These are phyloP conservation scores for Cercophora newfieldiana DNA, from an alignment of 495 filamentous ascomycete genomes.

Conservation along the genomic window DNA sequence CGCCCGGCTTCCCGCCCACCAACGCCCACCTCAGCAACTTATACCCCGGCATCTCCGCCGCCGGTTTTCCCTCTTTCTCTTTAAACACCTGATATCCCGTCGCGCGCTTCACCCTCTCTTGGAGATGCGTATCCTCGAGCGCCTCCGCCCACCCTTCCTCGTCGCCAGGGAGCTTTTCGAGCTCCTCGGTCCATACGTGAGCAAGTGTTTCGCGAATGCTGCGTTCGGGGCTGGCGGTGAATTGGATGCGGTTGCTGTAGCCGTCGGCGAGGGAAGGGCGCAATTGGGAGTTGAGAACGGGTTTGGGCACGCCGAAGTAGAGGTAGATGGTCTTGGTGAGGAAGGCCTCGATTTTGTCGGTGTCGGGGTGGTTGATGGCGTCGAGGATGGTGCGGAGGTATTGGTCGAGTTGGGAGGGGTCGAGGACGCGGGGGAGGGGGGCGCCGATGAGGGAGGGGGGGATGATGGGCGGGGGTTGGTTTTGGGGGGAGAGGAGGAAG, in stretches of 20 bases:
- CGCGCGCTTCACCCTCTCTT: neutral
- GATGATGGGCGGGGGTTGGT: neutral
- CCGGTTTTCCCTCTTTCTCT: too few relatives aligned
- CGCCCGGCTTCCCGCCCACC: conserved; percentile 57
- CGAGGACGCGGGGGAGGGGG: neutral
- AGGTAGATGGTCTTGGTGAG: too few relatives aligned
- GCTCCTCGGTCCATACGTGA: too few relatives aligned
- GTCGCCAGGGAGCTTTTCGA: too few relatives aligned
- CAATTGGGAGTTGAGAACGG: too few relatives aligned
- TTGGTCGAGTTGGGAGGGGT: conserved; percentile 20
- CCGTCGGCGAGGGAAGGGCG: too few relatives aligned
- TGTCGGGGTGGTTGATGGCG: neutral
- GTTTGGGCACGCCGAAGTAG: too few relatives aligned
- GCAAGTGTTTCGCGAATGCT: too few relatives aligned
- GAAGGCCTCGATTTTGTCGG: too few relatives aligned
- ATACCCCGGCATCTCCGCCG: conserved; percentile 29
- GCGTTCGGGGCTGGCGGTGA: too few relatives aligned
- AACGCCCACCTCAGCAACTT: conserved; percentile 70
- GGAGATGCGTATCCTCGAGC: neutral
- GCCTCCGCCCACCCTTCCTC: too few relatives aligned
- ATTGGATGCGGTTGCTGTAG: too few relatives aligned
- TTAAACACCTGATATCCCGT: conserved; percentile 29
- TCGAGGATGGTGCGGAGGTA: conserved; percentile 13
- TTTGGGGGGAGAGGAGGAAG: neutral
- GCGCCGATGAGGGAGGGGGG: neutral